Evolutionary conservation across 202 grass and related monocot species (phyloP).

Genomic region (Cymbopogon flexuosus): DNA sequence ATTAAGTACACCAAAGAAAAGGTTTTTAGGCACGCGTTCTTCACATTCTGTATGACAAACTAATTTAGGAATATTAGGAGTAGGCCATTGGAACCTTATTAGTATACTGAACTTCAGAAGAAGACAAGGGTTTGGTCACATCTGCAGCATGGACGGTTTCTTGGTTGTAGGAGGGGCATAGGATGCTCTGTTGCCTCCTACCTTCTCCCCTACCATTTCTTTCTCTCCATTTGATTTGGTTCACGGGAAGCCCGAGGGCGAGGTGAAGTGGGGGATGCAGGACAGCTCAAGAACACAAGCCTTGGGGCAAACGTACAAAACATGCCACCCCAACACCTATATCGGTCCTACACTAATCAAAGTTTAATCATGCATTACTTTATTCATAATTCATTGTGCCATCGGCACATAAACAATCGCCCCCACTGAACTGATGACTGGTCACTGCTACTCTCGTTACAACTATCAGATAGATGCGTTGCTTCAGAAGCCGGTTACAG

Average conservation of each 20-base stretch:
- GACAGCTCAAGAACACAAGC: slow-evolving; percentile 45
- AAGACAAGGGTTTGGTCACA: slow-evolving; percentile 31
- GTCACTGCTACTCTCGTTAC: slow-evolving; percentile 1
- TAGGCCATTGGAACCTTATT: slow-evolving; percentile 4
- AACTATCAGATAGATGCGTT: not conserved
- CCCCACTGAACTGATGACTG: not conserved
- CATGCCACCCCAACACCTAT: slow-evolving; percentile 41
- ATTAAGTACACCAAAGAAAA: not conserved
- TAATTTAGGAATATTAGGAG: not conserved
- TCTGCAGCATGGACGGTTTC: slow-evolving; percentile 40
- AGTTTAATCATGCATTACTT: slow-evolving; percentile 29
- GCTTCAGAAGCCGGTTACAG: not conserved
- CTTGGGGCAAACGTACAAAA: slow-evolving; percentile 42
- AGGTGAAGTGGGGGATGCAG: slow-evolving; percentile 27
- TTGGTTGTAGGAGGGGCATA: slow-evolving; percentile 36
- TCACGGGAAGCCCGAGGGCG: slow-evolving; percentile 50
- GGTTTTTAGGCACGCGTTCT: not conserved
- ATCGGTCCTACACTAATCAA: slow-evolving; percentile 33
- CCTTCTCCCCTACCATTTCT: slow-evolving; percentile 27
- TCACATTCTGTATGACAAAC: not conserved
- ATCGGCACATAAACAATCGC: slow-evolving; percentile 9
- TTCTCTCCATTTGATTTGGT: slow-evolving; percentile 19
- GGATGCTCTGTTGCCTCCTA: slow-evolving; percentile 48
- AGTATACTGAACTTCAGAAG: slow-evolving; percentile 23
- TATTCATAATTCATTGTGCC: not conserved